phyloP scores from a whole-genome alignment of 1,284 basidiomycete genomes.

The Ustilago nuda region DNA sequence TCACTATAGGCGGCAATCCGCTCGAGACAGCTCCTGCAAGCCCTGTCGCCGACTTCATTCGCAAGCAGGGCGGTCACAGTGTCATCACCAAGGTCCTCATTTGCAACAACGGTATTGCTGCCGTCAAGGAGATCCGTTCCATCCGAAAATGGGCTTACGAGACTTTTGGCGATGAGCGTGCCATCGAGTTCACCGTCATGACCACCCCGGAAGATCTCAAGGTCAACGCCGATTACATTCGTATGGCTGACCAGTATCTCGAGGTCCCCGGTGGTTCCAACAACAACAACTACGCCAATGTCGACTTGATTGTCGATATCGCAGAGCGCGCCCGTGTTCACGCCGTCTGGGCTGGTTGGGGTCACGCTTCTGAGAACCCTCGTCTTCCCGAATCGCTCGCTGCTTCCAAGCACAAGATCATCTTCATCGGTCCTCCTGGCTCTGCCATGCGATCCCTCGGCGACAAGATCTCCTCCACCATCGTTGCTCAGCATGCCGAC shows the following conservation, averaged over 20 bases:
- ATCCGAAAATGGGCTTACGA: constrained; percentile 99
- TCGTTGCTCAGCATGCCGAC: constrained; percentile 94
- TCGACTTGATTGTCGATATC: constrained; percentile 98
- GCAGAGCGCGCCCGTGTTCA: constrained; percentile 97
- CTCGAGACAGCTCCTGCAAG: constrained; percentile 84
- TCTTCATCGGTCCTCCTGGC: constrained; percentile 99
- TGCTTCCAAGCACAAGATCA: constrained; percentile 92
- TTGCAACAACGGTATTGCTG: constrained; percentile 84
- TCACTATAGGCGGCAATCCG: constrained; percentile 83
- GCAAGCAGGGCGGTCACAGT: constrained; percentile 91
- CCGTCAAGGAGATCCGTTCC: constrained; percentile 98
- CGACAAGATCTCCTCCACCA: constrained; percentile 99
- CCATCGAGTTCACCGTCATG: constrained; percentile 99
- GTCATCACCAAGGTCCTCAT: constrained; percentile 92
- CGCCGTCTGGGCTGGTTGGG: constrained; percentile 99
- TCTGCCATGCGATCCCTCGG: constrained; percentile 99
- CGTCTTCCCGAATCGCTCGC: constrained; percentile 94
- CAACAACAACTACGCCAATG: constrained; percentile 99
- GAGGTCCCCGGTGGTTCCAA: constrained; percentile 98
- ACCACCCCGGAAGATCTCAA: constrained; percentile 96
- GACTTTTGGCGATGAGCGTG: constrained; percentile 95
- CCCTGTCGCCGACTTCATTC: constrained; percentile 90
- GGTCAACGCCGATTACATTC: constrained; percentile 99
- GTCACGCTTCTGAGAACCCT: constrained; percentile 99
- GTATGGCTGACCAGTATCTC: constrained; percentile 99